Evolutionary conservation across 2,329 filamentous ascomycete species (phyloP).

Genomic region (Tolypocladium ovalisporum): DNA sequence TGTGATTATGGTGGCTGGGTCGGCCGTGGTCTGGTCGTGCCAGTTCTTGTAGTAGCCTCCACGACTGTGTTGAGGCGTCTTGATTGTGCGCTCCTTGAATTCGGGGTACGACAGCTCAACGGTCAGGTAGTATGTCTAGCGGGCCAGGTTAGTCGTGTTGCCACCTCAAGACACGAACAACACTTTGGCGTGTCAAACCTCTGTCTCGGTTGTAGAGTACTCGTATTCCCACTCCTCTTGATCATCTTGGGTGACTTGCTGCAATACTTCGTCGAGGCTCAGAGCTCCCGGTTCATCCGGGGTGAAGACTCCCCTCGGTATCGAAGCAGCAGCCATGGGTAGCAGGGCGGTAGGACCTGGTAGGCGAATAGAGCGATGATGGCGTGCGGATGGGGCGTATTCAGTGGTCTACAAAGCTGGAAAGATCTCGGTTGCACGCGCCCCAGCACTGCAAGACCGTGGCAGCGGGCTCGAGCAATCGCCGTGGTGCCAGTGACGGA

Average conservation of each 20-base stretch:
- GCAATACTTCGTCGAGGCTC: constrained; percentile 14
- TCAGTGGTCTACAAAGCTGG: neutral
- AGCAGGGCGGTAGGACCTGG: neutral
- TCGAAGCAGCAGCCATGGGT: neutral
- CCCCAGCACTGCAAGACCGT: neutral
- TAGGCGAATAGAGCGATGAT: neutral
- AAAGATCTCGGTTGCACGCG: neutral
- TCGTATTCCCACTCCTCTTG: constrained; percentile 59
- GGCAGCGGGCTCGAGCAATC: neutral
- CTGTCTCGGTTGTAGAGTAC: constrained; percentile 52
- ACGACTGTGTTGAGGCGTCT: constrained; percentile 24
- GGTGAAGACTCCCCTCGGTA: neutral
- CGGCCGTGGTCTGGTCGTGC: constrained; percentile 19
- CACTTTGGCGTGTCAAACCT: constrained; percentile 27
- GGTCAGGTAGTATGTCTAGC: constrained; percentile 52
- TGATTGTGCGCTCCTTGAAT: constrained; percentile 35
- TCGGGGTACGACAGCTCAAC: constrained; percentile 52
- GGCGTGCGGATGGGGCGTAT: neutral
- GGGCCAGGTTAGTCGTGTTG: neutral
- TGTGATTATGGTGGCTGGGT: constrained; percentile 6
- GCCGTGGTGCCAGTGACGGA: neutral
- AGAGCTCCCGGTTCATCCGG: constrained; percentile 15
- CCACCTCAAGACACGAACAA: neutral
- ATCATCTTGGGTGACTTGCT: constrained; percentile 22
- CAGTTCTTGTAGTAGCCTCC: constrained; percentile 37